A percentile compares a stretch with the other conserved stretches of the same genome.
Evolutionary conservation across 495 filamentous ascomycete species (phyloP).

Genomic region (Endocarpon pusillum): DNA sequence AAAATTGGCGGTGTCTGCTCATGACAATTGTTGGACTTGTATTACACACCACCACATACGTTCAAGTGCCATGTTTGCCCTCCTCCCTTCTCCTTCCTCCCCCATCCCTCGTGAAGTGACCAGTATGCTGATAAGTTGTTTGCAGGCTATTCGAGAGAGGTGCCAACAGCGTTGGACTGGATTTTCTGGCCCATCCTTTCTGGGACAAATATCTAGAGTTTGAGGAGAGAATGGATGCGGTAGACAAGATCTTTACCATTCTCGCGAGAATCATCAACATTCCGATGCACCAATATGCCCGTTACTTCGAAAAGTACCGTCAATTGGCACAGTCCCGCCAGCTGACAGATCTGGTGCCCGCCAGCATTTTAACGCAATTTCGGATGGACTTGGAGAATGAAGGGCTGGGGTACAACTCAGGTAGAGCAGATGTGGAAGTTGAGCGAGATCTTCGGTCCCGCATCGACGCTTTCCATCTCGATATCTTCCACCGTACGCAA

Average conservation of each 20-base stretch:
- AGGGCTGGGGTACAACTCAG: constrained; percentile 28
- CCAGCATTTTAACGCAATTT: constrained; percentile 51
- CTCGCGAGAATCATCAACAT: constrained; percentile 76
- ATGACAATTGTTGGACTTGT: no score
- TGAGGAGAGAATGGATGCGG: constrained; percentile 74
- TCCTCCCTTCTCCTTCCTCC: constrained; percentile 17
- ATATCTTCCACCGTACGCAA: constrained; percentile 68
- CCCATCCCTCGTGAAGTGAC: constrained; percentile 11
- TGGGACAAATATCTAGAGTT: constrained; percentile 99
- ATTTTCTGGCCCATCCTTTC: constrained; percentile 89
- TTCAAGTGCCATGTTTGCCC: constrained; percentile 36
- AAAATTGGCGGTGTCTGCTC: no score
- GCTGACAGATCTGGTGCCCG: constrained; percentile 50
- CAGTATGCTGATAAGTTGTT: no score
- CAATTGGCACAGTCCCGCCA: constrained; percentile 59
- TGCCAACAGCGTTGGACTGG: constrained; percentile 68
- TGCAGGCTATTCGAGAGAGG: constrained; percentile 84
- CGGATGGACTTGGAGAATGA: constrained; percentile 49
- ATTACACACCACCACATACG: no score
- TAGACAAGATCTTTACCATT: constrained; percentile 75
- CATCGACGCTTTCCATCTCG: constrained; percentile 64
- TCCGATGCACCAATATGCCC: constrained; percentile 90
- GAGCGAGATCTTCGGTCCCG: constrained; percentile 68
- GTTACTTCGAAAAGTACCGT: constrained; percentile 86
- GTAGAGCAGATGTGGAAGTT: constrained; percentile 49